Conservation (phyloP, 768 basidiomycete genomes). For the Chiua virens region DNA sequence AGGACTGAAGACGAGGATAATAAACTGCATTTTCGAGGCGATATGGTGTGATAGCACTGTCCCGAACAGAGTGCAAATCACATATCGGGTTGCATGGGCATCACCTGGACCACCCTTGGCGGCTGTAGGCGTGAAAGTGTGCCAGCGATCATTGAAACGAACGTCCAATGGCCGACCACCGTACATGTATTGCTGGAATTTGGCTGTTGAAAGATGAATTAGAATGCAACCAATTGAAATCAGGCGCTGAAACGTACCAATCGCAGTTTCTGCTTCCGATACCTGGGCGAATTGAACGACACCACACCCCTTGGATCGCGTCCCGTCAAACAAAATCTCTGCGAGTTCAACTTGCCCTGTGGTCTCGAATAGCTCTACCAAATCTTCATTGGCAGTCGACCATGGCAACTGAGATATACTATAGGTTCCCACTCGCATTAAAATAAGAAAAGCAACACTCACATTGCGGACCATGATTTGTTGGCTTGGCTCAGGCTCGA, state of each 20-base stretch:
- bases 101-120: constrained; percentile 83
- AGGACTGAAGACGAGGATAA: not conserved
- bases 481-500: constrained; percentile 82
- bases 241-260: constrained; percentile 48
- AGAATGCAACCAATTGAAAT: not conserved
- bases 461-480: constrained; percentile 99
- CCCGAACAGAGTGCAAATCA: constrained; percentile 4
- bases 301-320: constrained; percentile 91
- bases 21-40: not conserved
- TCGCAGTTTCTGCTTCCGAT: constrained; percentile 90
- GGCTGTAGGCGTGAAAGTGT: constrained; percentile 85
- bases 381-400: constrained; percentile 98
- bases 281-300: constrained; percentile 93
- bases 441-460: constrained; percentile 37
- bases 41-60: not conserved
- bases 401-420: constrained; percentile 73
- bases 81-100: constrained; percentile 62
- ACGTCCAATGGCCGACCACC: constrained; percentile 89
- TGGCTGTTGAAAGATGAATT: constrained; percentile 46
- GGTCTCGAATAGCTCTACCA: constrained; percentile 97
- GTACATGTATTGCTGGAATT: constrained; percentile 96
- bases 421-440: not conserved
- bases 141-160: constrained; percentile 94
- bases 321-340: constrained; percentile 91
- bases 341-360: constrained; percentile 94